phyloP scores from a whole-genome alignment of 805 yeast species.

The Brettanomyces anomalus region DNA sequence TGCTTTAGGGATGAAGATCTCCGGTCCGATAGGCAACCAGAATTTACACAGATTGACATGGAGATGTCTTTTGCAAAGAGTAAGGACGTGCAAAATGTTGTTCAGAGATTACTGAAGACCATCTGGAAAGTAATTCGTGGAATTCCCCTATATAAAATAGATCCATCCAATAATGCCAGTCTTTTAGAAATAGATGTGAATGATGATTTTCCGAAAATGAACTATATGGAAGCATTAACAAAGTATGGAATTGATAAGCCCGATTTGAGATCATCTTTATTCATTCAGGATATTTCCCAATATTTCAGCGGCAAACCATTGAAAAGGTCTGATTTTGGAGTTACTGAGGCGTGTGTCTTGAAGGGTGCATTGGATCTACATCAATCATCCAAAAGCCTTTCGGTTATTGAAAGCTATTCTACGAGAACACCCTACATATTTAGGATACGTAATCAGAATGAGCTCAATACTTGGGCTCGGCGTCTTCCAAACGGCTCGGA shows the following conservation, averaged over 20 bases:
- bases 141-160: slow-evolving; percentile 30
- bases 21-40: slow-evolving; percentile 93
- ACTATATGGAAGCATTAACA: slow-evolving; percentile 61
- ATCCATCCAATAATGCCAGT: slow-evolving; percentile 18
- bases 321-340: slow-evolving; percentile 41
- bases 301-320: slow-evolving; percentile 26
- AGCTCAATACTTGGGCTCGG: slow-evolving; percentile 35
- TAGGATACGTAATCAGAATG: slow-evolving; percentile 36
- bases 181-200: slow-evolving; percentile 20
- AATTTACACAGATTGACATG: slow-evolving; percentile 93
- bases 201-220: slow-evolving; percentile 35
- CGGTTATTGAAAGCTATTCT: slow-evolving; percentile 37
- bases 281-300: slow-evolving; percentile 39
- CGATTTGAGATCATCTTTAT: slow-evolving; percentile 60
- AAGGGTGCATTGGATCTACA: slow-evolving; percentile 31
- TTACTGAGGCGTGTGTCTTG: slow-evolving; percentile 67
- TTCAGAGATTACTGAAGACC: slow-evolving; percentile 45
- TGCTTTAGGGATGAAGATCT: slow-evolving; percentile 96
- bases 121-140: slow-evolving; percentile 47
- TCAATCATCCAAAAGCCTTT: slow-evolving; percentile 27
- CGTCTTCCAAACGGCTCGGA: slow-evolving; percentile 11
- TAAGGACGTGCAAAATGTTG: slow-evolving; percentile 55
- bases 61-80: slow-evolving; percentile 81
- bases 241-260: slow-evolving; percentile 92
- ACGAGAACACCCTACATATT: slow-evolving; percentile 51